Percentiles rank a stretch among this genome's conserved stretches.
These are phyloP conservation scores for Aspergillus ostianus DNA, from an alignment of 495 filamentous ascomycete genomes.

Conservation along the genomic window DNA sequence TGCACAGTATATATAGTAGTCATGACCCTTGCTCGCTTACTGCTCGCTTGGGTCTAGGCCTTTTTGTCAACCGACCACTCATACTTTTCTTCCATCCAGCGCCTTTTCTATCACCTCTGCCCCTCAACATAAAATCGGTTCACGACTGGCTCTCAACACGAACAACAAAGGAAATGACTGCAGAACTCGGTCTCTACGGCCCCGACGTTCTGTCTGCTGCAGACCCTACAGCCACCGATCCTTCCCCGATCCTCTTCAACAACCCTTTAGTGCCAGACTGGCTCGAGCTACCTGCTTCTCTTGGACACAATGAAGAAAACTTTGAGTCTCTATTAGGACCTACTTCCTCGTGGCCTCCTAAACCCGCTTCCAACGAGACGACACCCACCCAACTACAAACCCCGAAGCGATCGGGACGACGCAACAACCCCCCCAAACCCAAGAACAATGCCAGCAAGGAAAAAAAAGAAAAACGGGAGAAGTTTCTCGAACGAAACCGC, in stretches of 20 bases:
- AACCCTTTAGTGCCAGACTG: neutral
- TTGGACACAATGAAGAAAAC: no score
- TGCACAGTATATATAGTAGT: neutral
- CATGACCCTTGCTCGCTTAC: neutral
- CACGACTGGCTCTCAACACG: no score
- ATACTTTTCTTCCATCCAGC: no score
- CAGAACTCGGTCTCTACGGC: neutral
- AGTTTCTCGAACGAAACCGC: conserved; percentile 64
- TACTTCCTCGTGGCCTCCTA: neutral
- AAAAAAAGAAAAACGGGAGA: neutral
- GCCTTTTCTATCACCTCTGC: no score
- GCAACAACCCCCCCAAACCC: neutral
- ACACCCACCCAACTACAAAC: neutral
- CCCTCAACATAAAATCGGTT: no score
- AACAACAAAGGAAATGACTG: neutral
- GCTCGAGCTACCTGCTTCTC: no score
- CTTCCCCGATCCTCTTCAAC: neutral
- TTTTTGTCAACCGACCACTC: no score
- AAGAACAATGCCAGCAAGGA: neutral
- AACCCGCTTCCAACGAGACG: neutral
- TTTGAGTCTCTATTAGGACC: neutral
- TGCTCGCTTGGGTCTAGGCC: neutral
- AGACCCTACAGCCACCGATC: neutral
- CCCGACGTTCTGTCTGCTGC: neutral
- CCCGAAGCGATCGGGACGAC: neutral